Base-by-base conservation (phyloP, 352 stramenopile genomes). In the Globisporangium paroecandrum region DNA sequence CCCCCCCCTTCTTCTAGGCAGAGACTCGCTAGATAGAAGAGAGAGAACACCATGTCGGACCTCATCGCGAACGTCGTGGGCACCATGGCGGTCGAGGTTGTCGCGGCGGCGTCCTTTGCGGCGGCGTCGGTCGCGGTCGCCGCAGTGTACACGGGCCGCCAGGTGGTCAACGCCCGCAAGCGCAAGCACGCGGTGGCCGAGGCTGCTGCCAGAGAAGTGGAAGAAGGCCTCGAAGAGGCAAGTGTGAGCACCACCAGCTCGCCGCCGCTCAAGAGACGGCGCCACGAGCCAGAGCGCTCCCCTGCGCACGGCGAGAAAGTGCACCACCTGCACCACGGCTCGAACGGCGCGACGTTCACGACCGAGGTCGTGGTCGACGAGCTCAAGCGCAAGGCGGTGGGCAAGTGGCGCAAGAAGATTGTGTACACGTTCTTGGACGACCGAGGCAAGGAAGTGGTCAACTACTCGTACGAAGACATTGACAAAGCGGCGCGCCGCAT, bases 381-480 rank as follows among this genome's bases (percentile, higher is more conserved):
- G 57, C 81, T 92, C 56, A 80, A 89, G 70, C 77, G 77, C 65
- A 68, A 74, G 32, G 82, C 83, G 0, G 61, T 65, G 25, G 65
- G 74, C 61, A 80, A 83, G 64, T 85, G 71, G 68, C 73, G 78
- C 59, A 68, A 90, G 73, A 83, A 88, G 66, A 76, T 93, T 64
- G 80, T 91, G 66, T 94, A 93, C 81, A 91, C 84, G 32, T 93
- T 93, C 66, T 61, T 94, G 63, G 84, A 94, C 77, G 86, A 93
- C 68, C 34, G 66, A 25, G 86, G 86, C 10, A 78, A 83, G 22
- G 86, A 94, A 67, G 72, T 43, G 0, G 75, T 88, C 54, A 90
- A 87, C 73, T 81, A 91, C 61, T 87, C 84, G 73, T 85, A 89
- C 62, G 74, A 84, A 22, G 82, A 94, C 25, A 73, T 94, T 27